Conservation (phyloP, 345 rosid genomes). For the Angophora floribunda region DNA sequence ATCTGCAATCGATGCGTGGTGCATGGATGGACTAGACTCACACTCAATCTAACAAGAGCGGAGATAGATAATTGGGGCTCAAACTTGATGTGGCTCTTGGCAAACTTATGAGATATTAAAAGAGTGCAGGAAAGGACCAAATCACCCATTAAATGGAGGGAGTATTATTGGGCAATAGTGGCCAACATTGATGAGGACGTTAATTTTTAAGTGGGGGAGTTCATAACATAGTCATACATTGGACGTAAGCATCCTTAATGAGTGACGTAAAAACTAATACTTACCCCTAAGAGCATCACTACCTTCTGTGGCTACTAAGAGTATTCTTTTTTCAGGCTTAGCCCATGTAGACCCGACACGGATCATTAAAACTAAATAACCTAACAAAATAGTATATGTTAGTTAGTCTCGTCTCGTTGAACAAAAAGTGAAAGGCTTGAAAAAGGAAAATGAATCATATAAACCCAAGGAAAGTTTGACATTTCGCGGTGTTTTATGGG, state of each 20-base stretch:
- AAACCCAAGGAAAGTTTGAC: not conserved
- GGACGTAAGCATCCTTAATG: not conserved
- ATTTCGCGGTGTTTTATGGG: not conserved
- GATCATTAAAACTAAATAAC: not conserved
- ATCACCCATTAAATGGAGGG: not conserved
- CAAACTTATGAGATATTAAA: not conserved
- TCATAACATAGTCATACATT: not conserved
- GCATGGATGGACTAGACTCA: not conserved
- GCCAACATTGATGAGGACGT: not conserved
- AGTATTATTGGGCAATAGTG: not conserved
- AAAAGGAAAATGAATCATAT: not conserved
- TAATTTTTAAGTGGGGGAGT: not conserved
- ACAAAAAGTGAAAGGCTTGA: not conserved
- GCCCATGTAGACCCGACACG: accelerated
- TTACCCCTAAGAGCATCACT: not conserved
- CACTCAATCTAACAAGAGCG: not conserved
- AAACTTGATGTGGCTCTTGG: not conserved
- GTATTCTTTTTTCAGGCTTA: not conserved
- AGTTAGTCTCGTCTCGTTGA: not conserved
- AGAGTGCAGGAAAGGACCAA: not conserved
- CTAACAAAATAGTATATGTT: not conserved
- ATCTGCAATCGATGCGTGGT: accelerated
- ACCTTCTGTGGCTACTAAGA: not conserved
- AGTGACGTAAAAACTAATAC: not conserved
- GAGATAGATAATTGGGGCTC: not conserved